Evolutionary conservation across 257 asterid genomes (phyloP).

Genomic region (Salvia splendens): DNA sequence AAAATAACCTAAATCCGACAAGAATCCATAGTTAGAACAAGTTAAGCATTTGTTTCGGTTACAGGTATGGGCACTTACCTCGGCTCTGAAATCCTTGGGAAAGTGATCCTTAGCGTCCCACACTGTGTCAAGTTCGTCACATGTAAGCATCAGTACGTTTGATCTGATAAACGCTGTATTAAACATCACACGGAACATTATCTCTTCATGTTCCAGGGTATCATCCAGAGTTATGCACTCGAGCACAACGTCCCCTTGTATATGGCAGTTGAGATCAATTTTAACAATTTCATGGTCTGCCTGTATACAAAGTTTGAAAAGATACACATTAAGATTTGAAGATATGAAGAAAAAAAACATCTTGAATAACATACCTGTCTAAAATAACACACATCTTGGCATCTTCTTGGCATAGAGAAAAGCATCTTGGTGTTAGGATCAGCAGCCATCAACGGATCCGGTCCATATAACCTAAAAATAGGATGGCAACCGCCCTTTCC

Average conservation of each 20-base stretch:
- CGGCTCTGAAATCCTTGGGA: conserved; percentile 60
- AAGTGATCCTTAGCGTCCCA: conserved; percentile 58
- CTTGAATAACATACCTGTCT: conserved; percentile 49
- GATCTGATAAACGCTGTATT: conserved; percentile 68
- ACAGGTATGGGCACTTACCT: conserved; percentile 41
- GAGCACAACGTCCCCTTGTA: conserved; percentile 75
- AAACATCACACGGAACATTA: conserved; percentile 72
- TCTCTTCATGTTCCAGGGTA: conserved; percentile 46
- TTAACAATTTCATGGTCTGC: conserved; percentile 57
- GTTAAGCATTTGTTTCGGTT: too few species aligned
- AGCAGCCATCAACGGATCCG: conserved; percentile 57
- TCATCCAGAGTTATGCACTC: conserved; percentile 60
- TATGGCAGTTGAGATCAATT: conserved; percentile 65
- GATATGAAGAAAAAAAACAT: too few species aligned
- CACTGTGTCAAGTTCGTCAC: conserved; percentile 52
- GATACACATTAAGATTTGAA: too few species aligned
- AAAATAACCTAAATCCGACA: conserved; percentile 54
- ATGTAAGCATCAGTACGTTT: conserved; percentile 51
- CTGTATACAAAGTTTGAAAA: conserved; percentile 42
- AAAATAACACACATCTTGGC: conserved; percentile 38
- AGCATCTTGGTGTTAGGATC: conserved; percentile 54
- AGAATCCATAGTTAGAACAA: conserved; percentile 23
- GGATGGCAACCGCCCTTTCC: conserved; percentile 61
- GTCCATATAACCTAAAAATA: conserved; percentile 59
- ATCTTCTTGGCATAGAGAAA: conserved; percentile 45